These are phyloP conservation scores for Colletotrichum lindemuthianum DNA, from an alignment of 2,329 filamentous ascomycete species.

Conservation along the genomic window DNA sequence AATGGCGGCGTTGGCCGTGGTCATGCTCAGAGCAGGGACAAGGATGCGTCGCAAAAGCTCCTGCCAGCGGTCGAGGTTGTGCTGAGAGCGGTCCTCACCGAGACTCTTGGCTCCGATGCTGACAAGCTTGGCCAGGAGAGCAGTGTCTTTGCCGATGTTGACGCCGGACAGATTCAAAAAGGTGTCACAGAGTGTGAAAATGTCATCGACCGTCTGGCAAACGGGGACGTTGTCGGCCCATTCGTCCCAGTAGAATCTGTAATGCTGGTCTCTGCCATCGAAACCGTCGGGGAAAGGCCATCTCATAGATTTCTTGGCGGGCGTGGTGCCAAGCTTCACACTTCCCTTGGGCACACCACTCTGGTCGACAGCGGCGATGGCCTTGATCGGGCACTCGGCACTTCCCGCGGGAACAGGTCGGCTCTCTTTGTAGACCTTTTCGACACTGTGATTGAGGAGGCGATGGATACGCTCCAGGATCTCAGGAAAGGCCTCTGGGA, in stretches of 20 bases:
- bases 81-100: conserved; percentile 72
- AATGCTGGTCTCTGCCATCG: conserved; percentile 79
- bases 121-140: conserved; percentile 82
- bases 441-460: conserved; percentile 83
- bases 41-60: conserved; percentile 84
- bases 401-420: conserved; percentile 46
- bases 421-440: conserved; percentile 71
- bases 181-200: conserved; percentile 86
- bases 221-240: conserved; percentile 94
- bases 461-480: conserved; percentile 84
- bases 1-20: conserved; percentile 82
- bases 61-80: conserved; percentile 83
- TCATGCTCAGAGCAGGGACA: conserved; percentile 88
- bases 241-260: conserved; percentile 97
- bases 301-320: conserved; percentile 74
- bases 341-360: conserved; percentile 74
- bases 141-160: conserved; percentile 86
- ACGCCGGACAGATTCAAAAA: conserved; percentile 88
- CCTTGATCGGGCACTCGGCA: conserved; percentile 54
- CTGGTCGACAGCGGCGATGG: conserved; percentile 67
- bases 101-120: conserved; percentile 85
- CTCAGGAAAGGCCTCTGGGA: conserved; percentile 85
- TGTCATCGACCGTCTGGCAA: conserved; percentile 89
- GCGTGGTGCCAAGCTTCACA: conserved; percentile 68
- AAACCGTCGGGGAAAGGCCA: conserved; percentile 87